Evolutionary conservation across 2,329 filamentous ascomycete species (phyloP), one percentile per base, ranked within the genome.

Genomic region (Microdochium paspali): DNA sequence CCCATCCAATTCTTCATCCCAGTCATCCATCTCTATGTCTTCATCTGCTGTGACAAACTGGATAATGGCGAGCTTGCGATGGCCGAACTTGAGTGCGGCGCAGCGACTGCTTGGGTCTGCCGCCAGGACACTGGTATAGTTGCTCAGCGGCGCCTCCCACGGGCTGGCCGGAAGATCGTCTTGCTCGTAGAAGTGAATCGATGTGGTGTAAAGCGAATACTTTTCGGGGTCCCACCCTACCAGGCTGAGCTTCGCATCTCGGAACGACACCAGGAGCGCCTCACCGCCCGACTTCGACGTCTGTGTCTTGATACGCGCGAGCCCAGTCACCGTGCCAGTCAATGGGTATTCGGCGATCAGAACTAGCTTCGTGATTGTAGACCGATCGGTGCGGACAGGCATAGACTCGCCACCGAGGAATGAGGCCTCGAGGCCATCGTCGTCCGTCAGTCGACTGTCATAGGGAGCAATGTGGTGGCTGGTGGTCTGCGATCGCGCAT

Each of bases 171-270:
- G 81, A 51, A 91, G 73, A 61, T 95, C 90, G 61, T 96, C 90
- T 63, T 93, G 87, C 66, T 98, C 93, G 68, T 97, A 98, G 73
- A 90, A 97, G 70, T 98, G 93, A 58, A 98, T 91, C 46, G 91
- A 97, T 53, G 93, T 80, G 46, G 91, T 97, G 57, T 85, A 83
- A 57, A 97, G 82, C 46, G 80, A 79, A 65, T 87, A 77, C 55
- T 80, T 82, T 62, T 85, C 81, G 9, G 88, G 82, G 62, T 97
- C 88, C 93, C 93, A 98, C 69, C 96, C 88, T 48, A 95, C 76
- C 64, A 98, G 73, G 65, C 87, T 94, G 61, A 97, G 77, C 68
- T 95, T 95, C 39, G 93, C 93, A 67, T 95, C 90, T 60, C 86
- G 85, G 67, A 91, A 86, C 1, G 89, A 85, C 49, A 97, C 66